Base-by-base conservation (phyloP, 225 moss, liverwort and hornwort species). In the Pseudoscleropodium purum region DNA sequence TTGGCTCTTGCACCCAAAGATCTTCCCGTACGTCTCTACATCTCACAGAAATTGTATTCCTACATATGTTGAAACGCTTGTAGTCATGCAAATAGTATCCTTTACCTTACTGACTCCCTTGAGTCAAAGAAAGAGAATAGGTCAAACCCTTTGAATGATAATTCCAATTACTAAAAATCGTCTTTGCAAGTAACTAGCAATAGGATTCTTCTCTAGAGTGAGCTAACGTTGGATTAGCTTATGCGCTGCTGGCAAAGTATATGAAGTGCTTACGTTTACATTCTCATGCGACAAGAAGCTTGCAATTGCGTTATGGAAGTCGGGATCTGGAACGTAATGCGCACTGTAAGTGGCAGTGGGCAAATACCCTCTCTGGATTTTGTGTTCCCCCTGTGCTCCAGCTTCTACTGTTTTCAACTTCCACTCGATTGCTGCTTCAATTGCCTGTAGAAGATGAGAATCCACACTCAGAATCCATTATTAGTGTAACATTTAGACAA, bases 331-430 rank as follows among this genome's bases (percentile, higher is more conserved):
- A 79, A 99, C 82, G 89, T 95, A 97, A 85, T 99, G 99, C n/a
- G 97, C 94, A 89, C 99, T 99, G 87, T 97, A 99, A 73, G 99
- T 99, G 37, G 97, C 94, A n/a, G 94, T 97, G 21, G 99, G 99
- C 85, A 96, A 89, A 85, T 99, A 99, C 18, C 99, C 99, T 81
- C 99, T 94, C 89, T 97, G 99, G 74, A 99, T 94, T 89, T 99
- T 99, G 91, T 99, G 99, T 92, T 99, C 99, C 57, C 99, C 99
- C 85, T 99, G 99, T 52, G 97, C 99, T 69, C 99, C 99, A 37
- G 99, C 99, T 94, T 99, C 99, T 87, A 99, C 99, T 79, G 93
- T 95, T 93, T 93, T 92, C 81, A 99, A 83, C 43, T 98, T 98
- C 95, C 95, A 93, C 91, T 99, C 99, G 15, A 99, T 99, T 79